Evolutionary conservation across 2,329 filamentous ascomycete genomes (phyloP).

Genomic region (Ascochyta koolunga): DNA sequence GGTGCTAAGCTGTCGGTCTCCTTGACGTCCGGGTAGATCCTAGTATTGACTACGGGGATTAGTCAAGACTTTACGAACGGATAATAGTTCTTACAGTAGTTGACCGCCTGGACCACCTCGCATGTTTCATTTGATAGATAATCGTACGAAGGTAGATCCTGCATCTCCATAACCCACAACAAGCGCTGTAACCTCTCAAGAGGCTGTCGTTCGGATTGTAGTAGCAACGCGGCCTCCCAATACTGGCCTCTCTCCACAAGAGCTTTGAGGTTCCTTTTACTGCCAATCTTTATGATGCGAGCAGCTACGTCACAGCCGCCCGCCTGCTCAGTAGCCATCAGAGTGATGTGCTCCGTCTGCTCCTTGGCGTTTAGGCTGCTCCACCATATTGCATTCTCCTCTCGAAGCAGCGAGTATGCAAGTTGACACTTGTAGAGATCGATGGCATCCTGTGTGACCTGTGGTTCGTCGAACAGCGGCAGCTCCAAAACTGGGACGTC

Average conservation of each 20-base stretch:
- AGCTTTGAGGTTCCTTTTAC: constrained; percentile 21
- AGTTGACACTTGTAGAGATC: constrained; percentile 6
- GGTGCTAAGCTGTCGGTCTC: constrained; percentile 25
- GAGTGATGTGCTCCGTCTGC: constrained; percentile 1
- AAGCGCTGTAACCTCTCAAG: constrained; percentile 24
- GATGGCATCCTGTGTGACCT: background rate
- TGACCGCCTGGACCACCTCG: constrained; percentile 39
- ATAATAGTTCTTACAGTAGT: constrained; percentile 33
- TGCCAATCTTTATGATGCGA: constrained; percentile 14
- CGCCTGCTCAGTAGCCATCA: constrained; percentile 2
- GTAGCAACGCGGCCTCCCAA: constrained; percentile 23
- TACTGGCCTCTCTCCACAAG: constrained; percentile 17
- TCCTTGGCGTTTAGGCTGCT: constrained; percentile 2
- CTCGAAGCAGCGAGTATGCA: background rate
- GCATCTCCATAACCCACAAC: constrained; percentile 21
- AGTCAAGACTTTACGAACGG: background rate
- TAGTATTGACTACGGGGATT: constrained; percentile 30
- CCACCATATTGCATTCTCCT: constrained; percentile 11
- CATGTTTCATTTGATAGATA: constrained; percentile 31
- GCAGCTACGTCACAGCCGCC: constrained; percentile 4
- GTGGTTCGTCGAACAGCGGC: background rate
- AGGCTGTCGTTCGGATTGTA: constrained; percentile 21
- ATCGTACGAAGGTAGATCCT: constrained; percentile 31
- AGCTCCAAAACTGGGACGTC: background rate
- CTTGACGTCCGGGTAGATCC: constrained; percentile 30